Evolutionary conservation across 2,329 filamentous ascomycete genomes (phyloP).

Genomic region (Claviceps arundinis): DNA sequence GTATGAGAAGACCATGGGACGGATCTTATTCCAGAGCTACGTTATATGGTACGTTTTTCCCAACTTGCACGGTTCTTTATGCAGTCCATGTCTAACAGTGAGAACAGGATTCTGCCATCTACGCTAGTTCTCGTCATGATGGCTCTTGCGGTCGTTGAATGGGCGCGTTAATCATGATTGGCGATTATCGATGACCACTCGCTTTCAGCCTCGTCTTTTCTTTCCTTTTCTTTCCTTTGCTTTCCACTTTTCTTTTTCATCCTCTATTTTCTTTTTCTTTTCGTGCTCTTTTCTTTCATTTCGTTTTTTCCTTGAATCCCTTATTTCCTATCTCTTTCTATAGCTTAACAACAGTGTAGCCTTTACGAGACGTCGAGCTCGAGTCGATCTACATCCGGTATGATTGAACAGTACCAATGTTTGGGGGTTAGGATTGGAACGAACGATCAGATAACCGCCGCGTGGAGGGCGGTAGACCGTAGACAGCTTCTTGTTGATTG

Average conservation of each 20-base stretch:
- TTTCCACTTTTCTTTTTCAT: not conserved
- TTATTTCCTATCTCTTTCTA: no score
- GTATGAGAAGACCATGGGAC: conserved; percentile 88
- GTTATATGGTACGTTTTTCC: conserved; percentile 60
- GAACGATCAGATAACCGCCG: not conserved
- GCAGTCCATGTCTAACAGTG: conserved; percentile 15
- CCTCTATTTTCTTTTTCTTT: not conserved
- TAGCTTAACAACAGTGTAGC: not conserved
- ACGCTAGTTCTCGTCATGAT: conserved; percentile 83
- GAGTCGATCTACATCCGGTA: not conserved
- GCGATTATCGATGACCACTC: not conserved
- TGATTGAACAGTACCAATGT: not conserved
- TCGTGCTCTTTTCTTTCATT: not conserved
- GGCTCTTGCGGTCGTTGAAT: conserved; percentile 84
- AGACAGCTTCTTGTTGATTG: not conserved
- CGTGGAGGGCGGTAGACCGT: not conserved
- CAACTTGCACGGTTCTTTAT: conserved; percentile 7
- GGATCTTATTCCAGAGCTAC: conserved; percentile 78
- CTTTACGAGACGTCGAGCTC: not conserved
- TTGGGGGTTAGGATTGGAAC: not conserved
- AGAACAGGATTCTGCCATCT: conserved; percentile 71
- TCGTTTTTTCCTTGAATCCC: not conserved
- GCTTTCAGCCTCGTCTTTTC: not conserved
- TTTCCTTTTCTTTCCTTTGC: not conserved
- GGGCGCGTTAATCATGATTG: conserved; percentile 39